Evolutionary conservation across 225 moss, liverwort and hornwort genomes (phyloP).

Genomic region (Thuidium tamariscinum): DNA sequence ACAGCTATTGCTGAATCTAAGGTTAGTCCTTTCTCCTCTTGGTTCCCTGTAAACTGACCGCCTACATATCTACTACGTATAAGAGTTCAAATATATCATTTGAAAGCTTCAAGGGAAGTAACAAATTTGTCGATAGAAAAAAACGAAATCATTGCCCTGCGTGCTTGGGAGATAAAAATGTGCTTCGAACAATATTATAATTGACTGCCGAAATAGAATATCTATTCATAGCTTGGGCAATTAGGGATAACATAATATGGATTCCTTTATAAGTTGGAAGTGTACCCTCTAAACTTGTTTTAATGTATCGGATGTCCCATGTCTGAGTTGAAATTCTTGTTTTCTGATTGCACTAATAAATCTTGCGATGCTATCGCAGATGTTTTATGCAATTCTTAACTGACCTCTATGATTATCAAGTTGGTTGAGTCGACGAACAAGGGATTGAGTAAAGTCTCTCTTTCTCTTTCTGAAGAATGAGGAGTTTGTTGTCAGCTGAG

Average conservation of each 20-base stretch:
- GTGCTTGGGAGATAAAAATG: background rate
- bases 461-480: background rate
- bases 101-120: background rate
- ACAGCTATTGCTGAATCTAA: constrained; percentile 71
- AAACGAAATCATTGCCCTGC: background rate
- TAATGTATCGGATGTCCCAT: background rate
- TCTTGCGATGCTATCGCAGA: background rate
- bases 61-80: background rate
- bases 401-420: background rate
- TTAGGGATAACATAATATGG: background rate
- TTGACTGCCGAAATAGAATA: background rate
- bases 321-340: background rate
- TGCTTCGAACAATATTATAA: background rate
- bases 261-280: background rate
- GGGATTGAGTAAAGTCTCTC: background rate
- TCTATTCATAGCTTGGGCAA: background rate
- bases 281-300: background rate
- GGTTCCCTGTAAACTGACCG: background rate
- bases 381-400: background rate
- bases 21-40: constrained; percentile 6
- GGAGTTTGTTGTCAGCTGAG: background rate
- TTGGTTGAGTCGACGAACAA: background rate
- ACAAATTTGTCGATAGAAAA: background rate
- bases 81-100: background rate
- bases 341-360: background rate